phyloP scores from a whole-genome alignment of 805 yeast species.

The Sugiyamaella americana region DNA sequence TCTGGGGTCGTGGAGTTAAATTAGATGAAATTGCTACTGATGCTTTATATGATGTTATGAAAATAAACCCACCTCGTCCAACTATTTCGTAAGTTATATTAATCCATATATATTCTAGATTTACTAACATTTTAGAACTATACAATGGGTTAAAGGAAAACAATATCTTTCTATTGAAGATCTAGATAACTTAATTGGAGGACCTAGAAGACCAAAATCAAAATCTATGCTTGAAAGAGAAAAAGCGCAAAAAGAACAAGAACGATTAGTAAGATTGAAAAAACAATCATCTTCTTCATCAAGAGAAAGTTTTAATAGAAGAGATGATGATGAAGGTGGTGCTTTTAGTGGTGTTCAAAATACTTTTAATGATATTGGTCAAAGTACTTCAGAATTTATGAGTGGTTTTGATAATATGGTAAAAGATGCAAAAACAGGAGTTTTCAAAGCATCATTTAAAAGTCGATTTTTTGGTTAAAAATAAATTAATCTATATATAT shows the following conservation, averaged over 20 bases:
- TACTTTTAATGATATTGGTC: constrained; percentile 41
- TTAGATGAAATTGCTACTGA: constrained; percentile 39
- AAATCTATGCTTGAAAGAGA: constrained; percentile 35
- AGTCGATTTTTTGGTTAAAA: constrained; percentile 18
- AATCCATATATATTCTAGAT: constrained; percentile 63
- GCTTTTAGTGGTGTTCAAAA: constrained; percentile 37
- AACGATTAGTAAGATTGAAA: constrained; percentile 13
- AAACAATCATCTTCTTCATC: not conserved
- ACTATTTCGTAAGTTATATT: constrained; percentile 50
- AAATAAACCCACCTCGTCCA: constrained; percentile 73
- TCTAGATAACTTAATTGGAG: constrained; percentile 62
- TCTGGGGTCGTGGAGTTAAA: constrained; percentile 40
- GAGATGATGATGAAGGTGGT: constrained; percentile 18
- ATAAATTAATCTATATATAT: not conserved
- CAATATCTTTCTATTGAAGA: constrained; percentile 56
- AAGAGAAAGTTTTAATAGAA: not conserved
- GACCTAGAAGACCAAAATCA: constrained; percentile 60
- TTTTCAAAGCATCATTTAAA: constrained; percentile 20
- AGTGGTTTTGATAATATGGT: constrained; percentile 34
- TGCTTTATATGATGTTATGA: constrained; percentile 60
- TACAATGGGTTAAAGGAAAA: constrained; percentile 83
- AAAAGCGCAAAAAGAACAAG: constrained; percentile 22
- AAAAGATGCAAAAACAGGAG: constrained; percentile 23
- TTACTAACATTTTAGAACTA: constrained; percentile 72
- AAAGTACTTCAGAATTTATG: constrained; percentile 41